Base-by-base conservation (phyloP, 139 green algal genomes). In the Tetradesmus lagerheimii region DNA sequence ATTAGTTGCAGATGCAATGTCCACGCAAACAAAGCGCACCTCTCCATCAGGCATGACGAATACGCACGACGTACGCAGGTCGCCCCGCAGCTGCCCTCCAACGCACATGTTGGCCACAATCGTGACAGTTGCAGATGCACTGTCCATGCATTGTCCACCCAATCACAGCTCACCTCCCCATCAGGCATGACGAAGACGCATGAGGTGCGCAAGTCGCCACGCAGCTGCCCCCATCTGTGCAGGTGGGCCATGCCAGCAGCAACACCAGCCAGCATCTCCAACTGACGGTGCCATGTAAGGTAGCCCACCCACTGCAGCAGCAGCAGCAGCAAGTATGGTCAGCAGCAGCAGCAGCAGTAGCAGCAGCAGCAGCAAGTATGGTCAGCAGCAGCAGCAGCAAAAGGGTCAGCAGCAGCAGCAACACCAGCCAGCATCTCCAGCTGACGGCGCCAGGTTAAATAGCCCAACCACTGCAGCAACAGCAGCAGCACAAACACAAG, bases 211-310 rank as follows among this genome's bases (percentile, higher is more conserved):
- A 94, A 89, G 78, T 93, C 91, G 47, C 92, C 92, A 45, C 93
- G 92, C 82, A 93, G 75, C 86, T 92, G 93, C 39, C 64, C 87
- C 85, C 91, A 90, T 29, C 41, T 67, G 78, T 85, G 78, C 41
- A 85, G 37, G 78, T 85, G 35, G 25, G 27, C 14, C 93, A 97
- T 97, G 86, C 94, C 94, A 9, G 92, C 89, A 2, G 92, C 91
- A n/a, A 95, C 80, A 71, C 91, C 89, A 34, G 85, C 67, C 20
- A 89, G 86, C 86, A 91, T 81, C 41, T 80, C 47, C 76, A 93
- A 76, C 16, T 83, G 78, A 80, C n/a, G 29, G n/a, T 41, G n/a
- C 64, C 38, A 64, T 1, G 39, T 31, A 1, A n/a, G 79, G 31
- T 4, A 74, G 53, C 34, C 75, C 35, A 41, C 50, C 45, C 45